These are phyloP conservation scores for Rhytidhysteron rufulum DNA, from an alignment of 2,329 filamentous ascomycete genomes.

Conservation along the genomic window DNA sequence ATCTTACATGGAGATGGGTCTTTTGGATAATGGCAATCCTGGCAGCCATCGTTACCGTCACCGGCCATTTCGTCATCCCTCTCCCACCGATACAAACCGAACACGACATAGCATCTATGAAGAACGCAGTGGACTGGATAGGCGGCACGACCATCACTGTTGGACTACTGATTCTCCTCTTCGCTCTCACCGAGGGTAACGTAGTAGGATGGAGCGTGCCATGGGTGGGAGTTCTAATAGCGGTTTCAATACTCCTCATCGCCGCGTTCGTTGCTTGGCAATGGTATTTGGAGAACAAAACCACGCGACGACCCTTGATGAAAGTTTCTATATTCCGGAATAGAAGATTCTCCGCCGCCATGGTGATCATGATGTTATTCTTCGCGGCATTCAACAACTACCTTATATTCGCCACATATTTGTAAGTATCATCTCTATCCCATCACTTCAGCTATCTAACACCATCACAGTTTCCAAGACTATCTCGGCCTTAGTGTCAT, in stretches of 20 bases:
- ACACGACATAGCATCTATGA: slow-evolving; percentile 16
- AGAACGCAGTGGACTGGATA: slow-evolving; percentile 59
- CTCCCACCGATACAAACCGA: slow-evolving; percentile 32
- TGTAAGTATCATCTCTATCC: slow-evolving; percentile 17
- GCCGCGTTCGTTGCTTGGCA: slow-evolving; percentile 57
- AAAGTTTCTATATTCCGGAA: slow-evolving; percentile 60
- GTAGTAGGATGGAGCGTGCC: slow-evolving; percentile 60
- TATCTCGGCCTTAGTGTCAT: slow-evolving; percentile 57
- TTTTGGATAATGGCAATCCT: slow-evolving; percentile 60
- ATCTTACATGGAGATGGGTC: slow-evolving; percentile 62
- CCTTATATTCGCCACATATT: slow-evolving; percentile 62
- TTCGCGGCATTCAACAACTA: slow-evolving; percentile 64
- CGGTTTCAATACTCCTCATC: slow-evolving; percentile 53
- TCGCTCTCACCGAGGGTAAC: slow-evolving; percentile 63
- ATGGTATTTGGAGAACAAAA: slow-evolving; percentile 50
- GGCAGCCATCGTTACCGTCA: slow-evolving; percentile 51
- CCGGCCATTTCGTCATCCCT: slow-evolving; percentile 57
- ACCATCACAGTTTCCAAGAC: slow-evolving; percentile 50
- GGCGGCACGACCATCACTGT: slow-evolving; percentile 58
- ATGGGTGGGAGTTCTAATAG: slow-evolving; percentile 57
- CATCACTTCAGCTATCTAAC: not conserved
- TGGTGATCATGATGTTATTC: slow-evolving; percentile 61
- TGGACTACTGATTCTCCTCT: slow-evolving; percentile 58
- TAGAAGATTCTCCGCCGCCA: slow-evolving; percentile 55
- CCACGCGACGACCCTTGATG: slow-evolving; percentile 52